Evolutionary conservation across 2,329 filamentous ascomycete species (phyloP), one percentile per base, ranked within the genome.

Genomic region (Acrodontium crateriforme): DNA sequence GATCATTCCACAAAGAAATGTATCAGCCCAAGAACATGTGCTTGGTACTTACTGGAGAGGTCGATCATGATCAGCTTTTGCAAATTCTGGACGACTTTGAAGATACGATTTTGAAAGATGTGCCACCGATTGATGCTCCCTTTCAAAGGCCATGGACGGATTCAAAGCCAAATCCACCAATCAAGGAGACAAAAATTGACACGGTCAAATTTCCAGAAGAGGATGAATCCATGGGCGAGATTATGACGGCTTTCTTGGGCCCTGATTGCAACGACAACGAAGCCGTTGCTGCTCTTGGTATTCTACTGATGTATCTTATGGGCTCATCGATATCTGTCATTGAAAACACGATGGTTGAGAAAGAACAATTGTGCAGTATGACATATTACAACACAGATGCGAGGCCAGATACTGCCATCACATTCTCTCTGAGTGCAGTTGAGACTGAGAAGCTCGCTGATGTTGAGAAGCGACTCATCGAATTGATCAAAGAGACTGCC

Each of bases 21-120:
- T 98, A 98, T 49, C 87, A 95, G 52, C 89, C 89, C 3, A 87
- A 85, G 51, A 98, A 98, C 47, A 62, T 98, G 34, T 91, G 85
- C 39, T 60, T 98, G 16, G 71, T 94, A 15, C 74, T 98, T 34
- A 78, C 91, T n/a, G 89, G 89, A 23, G 84, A 94, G 53, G 73
- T 92, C 2, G 74, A 94, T 47, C 81, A 94, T 48, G 59, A 70
- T 0, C 68, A 91, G 44, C 67, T 98, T 32, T 60, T 95, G 13
- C 58, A 76, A 17, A 83, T 91, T 25, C 59, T 98, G 18, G 82
- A 93, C 45, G 64, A 74, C 14, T 98, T 98, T 47, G 89, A 98
- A 53, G 74, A 79, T 36, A 78, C 78, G 16, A 87, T 95, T 45
- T 60, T 85, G 36, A 71, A 82, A 39, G 74, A 83, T 37, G 79